Evolutionary conservation across 2,329 filamentous ascomycete species (phyloP).

Genomic region (Botryotinia convoluta): DNA sequence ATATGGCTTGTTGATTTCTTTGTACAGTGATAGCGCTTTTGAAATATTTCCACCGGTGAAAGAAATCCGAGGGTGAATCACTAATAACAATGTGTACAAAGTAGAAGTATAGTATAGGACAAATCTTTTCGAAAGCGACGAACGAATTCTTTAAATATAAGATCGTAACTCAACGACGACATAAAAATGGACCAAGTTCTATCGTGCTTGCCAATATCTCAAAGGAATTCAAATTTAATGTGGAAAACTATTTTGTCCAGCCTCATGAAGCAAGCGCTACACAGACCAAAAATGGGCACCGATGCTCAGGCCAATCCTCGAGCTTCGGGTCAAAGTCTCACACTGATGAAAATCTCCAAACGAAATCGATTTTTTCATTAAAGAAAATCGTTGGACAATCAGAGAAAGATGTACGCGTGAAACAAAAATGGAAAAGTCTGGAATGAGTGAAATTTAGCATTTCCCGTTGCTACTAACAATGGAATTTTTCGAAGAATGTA

Average conservation of each 20-base stretch:
- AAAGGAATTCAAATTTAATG: slow-evolving; percentile 6
- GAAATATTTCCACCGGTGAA: not conserved
- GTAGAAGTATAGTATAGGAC: not conserved
- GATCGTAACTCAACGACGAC: not conserved
- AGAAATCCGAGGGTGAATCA: not conserved
- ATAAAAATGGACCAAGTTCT: not conserved
- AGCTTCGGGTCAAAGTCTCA: not conserved
- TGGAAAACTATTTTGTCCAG: not conserved
- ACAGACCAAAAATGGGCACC: not conserved
- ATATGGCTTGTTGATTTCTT: not conserved
- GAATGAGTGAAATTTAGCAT: not conserved
- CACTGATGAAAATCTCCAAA: not conserved
- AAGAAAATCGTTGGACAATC: not conserved
- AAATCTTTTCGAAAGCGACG: not conserved
- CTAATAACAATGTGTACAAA: not conserved
- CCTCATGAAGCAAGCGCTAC: not conserved
- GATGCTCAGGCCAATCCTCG: not conserved
- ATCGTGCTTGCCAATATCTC: not conserved
- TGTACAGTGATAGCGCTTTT: not conserved
- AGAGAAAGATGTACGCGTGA: not conserved
- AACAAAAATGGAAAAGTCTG: not conserved
- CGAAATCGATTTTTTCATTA: not conserved
- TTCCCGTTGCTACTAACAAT: not conserved
- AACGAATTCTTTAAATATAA: not conserved
- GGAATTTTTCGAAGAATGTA: not conserved